A percentile compares a stretch with the other conserved stretches of the same genome.
These are phyloP conservation scores for Saposhnikovia divaricata DNA, from an alignment of 129 eudicot genomes.

Conservation along the genomic window DNA sequence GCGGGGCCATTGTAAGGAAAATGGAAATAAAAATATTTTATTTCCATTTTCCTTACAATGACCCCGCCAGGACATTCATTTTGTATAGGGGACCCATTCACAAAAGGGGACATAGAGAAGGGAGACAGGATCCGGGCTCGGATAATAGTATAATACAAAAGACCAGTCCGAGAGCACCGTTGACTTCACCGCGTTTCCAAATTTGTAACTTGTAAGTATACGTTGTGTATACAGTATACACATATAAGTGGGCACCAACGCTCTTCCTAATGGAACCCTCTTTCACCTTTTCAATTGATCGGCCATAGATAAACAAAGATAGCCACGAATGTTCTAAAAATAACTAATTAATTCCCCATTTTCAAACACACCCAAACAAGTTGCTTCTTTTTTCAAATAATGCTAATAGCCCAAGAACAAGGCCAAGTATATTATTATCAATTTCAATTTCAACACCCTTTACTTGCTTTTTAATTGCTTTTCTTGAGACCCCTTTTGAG, in stretches of 20 bases:
- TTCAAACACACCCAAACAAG: background rate
- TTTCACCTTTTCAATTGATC: background rate
- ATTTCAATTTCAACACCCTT: background rate
- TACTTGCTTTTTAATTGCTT: background rate
- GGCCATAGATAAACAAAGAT: background rate
- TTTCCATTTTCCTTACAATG: too few species aligned
- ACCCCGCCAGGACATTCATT: too few species aligned
- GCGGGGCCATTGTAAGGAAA: too few species aligned
- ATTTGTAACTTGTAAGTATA: too few species aligned
- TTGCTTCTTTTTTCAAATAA: background rate
- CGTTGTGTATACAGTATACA: too few species aligned
- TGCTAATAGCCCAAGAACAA: conserved; percentile 6
- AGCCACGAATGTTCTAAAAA: background rate
- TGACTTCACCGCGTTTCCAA: too few species aligned
- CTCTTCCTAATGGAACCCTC: background rate
- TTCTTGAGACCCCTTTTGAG: background rate
- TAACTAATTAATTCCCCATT: background rate
- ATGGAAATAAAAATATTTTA: too few species aligned
- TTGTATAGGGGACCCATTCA: too few species aligned
- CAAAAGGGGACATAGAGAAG: too few species aligned
- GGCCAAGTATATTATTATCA: background rate
- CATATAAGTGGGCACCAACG: background rate
- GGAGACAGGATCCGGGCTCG: too few species aligned
- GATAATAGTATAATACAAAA: too few species aligned
- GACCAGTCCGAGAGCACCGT: too few species aligned